Base-by-base conservation (phyloP, 164 flowering plant species). In the Nymphaea thermarum region DNA sequence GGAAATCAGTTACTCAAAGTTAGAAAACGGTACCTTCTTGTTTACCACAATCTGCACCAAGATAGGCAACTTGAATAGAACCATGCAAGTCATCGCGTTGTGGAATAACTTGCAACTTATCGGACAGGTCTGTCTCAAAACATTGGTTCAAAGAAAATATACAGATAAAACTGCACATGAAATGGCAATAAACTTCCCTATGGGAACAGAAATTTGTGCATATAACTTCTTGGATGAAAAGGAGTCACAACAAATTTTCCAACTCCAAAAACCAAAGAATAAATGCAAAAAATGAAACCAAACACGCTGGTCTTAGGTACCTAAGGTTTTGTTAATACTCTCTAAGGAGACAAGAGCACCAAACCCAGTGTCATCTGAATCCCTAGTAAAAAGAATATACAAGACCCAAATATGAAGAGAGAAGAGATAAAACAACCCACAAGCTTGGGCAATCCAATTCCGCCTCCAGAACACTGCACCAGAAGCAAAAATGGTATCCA, bases 321-420 rank as follows among this genome's bases (percentile, higher is more conserved):
- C 61, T 41, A 66, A 64, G 16, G 66, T 64, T 72, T 80, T 87
- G 66, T 88, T 89, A 66, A 93, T 86, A 74, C 80, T 89, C 74
- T 83, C 87, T 79, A 89, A 77, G 63, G 96, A 91, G 71, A 91
- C 16, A 41, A 86, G 82, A 10, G 97, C 97, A 72, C 97, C 97
- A 15, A 97, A 84, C 64, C 71, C 76, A 42, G 59, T 53, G 43
- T 81, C 83, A 65, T 76, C 77, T 12, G 90, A 75, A 12, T 79
- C 72, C 18, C 76, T 80, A 25, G 96, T 82, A 74, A 70, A 71
- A 11, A 93, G 79, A 70, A 91, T 93, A 65, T 93, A 93, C 61
- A 84, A 62, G 63, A 88, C 97, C 98, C 98, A 91, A 11, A 88
- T 67, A 74, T 93, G 98, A 68, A 93, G 93, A 83, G 87, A 87